Evolutionary conservation across 2,329 filamentous ascomycete species (phyloP), one percentile per base, ranked within the genome.

Genomic region (Talaromyces sp.): DNA sequence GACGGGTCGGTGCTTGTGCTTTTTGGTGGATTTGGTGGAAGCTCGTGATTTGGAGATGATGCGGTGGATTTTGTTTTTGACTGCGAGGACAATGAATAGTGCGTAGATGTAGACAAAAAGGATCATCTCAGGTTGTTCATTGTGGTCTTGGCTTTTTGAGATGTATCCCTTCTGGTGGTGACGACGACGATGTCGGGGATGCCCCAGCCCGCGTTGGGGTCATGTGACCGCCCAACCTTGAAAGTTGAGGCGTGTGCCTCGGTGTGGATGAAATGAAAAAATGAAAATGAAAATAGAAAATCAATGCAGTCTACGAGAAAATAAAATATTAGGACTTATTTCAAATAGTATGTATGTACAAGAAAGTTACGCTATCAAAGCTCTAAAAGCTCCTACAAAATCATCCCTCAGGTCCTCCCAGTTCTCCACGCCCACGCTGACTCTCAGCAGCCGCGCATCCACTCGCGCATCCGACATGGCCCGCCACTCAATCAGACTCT

Each of bases 401-500:
- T 98, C 93, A 41, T 82, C 82, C 73, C 83, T 86, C 71, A 99
- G 72, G 77, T 98, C 95, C 74, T 95, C 89, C 81, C 89, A 89
- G 53, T 84, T 85, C 80, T 99, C 95, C 32, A 97, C 83, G 0
- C 95, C 95, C 35, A 97, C 78, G 73, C 93, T 97, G 31, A 99
- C 78, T 56, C 95, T 80, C 74, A 97, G 70, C 72, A 98, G 74
- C 61, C 84, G 81, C 70, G 81, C 84, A 70, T 96, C 90, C 43
- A 96, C 87, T 1, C 73, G 80, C 3, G 76, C 69, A 79, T 99
- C 95, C 62, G 87, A 88, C 91, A 99, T 95, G 54, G 89, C 85
- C 62, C 95, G 83, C 95, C 95, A 99, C 82, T 99, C 95, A 67
- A 99, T 93, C 79, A 98, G 77, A 70, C 91, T 95, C 83, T 98